These are phyloP conservation scores for Backusella liffmaniae DNA, from an alignment of 192 early-diverging fungal species.

Conservation along the genomic window DNA sequence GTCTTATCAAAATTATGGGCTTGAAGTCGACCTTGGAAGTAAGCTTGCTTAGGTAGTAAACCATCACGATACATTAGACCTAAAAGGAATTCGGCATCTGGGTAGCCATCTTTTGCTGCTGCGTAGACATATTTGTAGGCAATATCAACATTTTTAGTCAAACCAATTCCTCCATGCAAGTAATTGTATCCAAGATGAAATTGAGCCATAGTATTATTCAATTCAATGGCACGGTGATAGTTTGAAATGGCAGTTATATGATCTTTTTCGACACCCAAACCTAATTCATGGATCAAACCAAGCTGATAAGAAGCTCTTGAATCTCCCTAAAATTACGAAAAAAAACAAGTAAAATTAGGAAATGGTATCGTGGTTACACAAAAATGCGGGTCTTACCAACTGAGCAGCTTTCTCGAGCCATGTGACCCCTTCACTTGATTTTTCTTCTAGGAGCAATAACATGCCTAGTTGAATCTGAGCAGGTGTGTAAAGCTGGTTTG, in stretches of 20 bases:
- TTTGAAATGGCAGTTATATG: constrained; percentile 18
- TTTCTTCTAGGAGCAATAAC: constrained; percentile 17
- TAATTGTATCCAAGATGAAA: constrained; percentile 33
- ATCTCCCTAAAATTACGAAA: constrained; percentile 20
- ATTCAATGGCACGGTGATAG: constrained; percentile 29
- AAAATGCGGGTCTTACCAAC: constrained; percentile 20
- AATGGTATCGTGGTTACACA: not conserved
- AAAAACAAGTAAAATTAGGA: not conserved
- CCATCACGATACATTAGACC: constrained; percentile 33
- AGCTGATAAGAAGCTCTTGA: constrained; percentile 28
- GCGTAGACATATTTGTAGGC: constrained; percentile 20
- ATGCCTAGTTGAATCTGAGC: constrained; percentile 34
- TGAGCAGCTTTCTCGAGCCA: constrained; percentile 34
- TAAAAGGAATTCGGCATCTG: constrained; percentile 23
- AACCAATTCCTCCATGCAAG: constrained; percentile 26
- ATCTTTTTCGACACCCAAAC: constrained; percentile 26
- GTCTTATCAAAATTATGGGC: constrained; percentile 1
- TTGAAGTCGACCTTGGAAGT: not conserved
- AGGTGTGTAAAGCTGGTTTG: constrained; percentile 33
- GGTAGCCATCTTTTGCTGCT: constrained; percentile 23
- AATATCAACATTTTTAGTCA: constrained; percentile 16
- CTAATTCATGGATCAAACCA: constrained; percentile 32
- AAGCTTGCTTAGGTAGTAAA: not conserved
- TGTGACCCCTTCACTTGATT: constrained; percentile 22
- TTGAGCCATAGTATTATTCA: constrained; percentile 24